Evolutionary conservation across 805 yeast genomes (phyloP).

Genomic region (Wickerhamiella siamensis): DNA sequence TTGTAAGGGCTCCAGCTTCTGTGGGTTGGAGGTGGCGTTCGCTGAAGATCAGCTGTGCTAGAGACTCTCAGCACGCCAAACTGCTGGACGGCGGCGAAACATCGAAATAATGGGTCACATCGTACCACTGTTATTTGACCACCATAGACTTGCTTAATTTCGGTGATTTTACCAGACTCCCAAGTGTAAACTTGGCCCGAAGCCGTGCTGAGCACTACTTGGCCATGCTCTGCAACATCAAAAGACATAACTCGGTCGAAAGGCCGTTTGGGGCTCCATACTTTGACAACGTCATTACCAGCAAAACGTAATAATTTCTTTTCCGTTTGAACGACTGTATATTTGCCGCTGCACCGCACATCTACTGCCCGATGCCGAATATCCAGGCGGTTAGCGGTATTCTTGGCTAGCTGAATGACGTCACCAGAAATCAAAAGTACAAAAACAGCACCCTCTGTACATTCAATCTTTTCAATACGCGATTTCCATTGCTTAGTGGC

Average conservation of each 20-base stretch:
- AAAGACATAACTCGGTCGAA: slow-evolving; percentile 9
- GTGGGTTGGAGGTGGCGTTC: neutral
- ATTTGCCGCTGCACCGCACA: slow-evolving; percentile 10
- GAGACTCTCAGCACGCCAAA: slow-evolving; percentile 5
- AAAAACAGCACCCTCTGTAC: slow-evolving; percentile 11
- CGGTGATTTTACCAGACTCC: slow-evolving; percentile 9
- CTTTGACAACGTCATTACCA: slow-evolving; percentile 2
- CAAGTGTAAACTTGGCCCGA: slow-evolving; percentile 11
- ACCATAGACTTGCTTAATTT: slow-evolving; percentile 8
- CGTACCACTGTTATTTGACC: slow-evolving; percentile 6
- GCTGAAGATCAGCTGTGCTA: neutral
- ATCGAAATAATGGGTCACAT: slow-evolving; percentile 11
- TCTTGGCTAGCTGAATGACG: slow-evolving; percentile 4
- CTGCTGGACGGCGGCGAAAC: slow-evolving; percentile 10
- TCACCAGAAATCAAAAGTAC: slow-evolving; percentile 10
- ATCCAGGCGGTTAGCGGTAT: neutral
- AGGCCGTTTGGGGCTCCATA: slow-evolving; percentile 11
- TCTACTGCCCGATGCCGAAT: slow-evolving; percentile 4
- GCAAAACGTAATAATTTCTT: slow-evolving; percentile 7
- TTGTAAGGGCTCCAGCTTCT: neutral
- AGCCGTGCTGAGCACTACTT: slow-evolving; percentile 12
- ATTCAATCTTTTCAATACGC: slow-evolving; percentile 9
- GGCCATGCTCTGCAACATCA: slow-evolving; percentile 14
- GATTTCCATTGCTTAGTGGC: neutral
- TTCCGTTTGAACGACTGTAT: slow-evolving; percentile 7